Base-by-base conservation (phyloP, 2,329 filamentous ascomycete genomes). In the Alternaria sp. region DNA sequence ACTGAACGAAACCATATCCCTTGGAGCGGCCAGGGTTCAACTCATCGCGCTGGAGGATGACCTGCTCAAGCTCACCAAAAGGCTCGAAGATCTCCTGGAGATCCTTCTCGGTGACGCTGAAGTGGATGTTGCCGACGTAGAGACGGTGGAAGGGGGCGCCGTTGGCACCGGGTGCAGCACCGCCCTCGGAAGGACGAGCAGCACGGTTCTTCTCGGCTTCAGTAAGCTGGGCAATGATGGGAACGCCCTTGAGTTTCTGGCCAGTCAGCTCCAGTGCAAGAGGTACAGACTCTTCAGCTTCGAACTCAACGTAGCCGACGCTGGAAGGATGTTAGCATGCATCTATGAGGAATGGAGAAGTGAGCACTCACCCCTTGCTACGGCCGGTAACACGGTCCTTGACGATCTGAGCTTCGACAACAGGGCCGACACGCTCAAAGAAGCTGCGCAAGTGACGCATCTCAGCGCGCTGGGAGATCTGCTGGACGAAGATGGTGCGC, bases 151-250 rank as follows among this genome's bases (percentile, higher is more conserved):
- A 98, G 23, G 96, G 96, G 63, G 97, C 91, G 65, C 92, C 91
- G 79, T 94, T 94, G 63, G 91, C 90, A 72, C 93, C 88, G 62
- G 83, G 85, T 69, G 86, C 89, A 69, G 87, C 86, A 53, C 85
- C 82, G 52, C 71, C 70, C 52, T 76, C 75, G 56, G 92, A 88
- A 68, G 88, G 95, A 71, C 95, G 93, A 68, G 93, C 93, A 85
- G 97, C 95, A 73, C 96, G 93, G 79, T 99, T 99, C 86, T 99
- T 99, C 82, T 99, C 96, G 79, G 96, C 96, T 86, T 99, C 96
- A 75, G 96, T 98, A 80, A 97, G 90, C 83, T 98, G 95, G 59
- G 95, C 96, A 76, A 99, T 99, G 80, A 99, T 96, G 63, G 96
- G 96, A 72, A 99, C 97, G 86, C 93, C 94, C 91, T 97, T 86